Conservation (phyloP, 2,329 filamentous ascomycete species). For the Fusarium goolgardi region DNA sequence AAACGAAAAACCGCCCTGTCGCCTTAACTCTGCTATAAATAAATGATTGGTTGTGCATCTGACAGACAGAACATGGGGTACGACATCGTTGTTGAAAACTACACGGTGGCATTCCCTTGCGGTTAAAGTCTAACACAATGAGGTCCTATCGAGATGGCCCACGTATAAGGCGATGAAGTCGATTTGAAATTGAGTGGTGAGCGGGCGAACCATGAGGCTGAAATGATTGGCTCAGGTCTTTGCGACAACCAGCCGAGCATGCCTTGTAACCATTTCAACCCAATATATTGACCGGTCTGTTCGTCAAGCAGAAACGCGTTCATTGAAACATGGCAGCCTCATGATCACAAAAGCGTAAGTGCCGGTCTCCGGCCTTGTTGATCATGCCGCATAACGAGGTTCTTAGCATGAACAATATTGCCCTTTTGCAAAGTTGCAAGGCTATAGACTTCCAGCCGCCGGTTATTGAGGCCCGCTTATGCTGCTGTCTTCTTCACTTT, state of each 20-base stretch:
- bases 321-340: slow-evolving; percentile 5
- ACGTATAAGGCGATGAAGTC: slow-evolving; percentile 23
- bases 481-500: background rate
- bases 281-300: slow-evolving; percentile 5
- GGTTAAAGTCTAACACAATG: background rate
- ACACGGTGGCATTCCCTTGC: background rate
- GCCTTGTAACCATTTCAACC: slow-evolving; percentile 21
- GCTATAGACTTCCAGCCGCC: background rate
- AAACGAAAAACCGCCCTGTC: slow-evolving; percentile 4
- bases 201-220: slow-evolving; percentile 27
- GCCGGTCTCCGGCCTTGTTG: background rate
- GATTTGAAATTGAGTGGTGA: slow-evolving; percentile 19
- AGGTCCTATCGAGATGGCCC: slow-evolving; percentile 3
- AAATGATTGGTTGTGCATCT: slow-evolving; percentile 13
- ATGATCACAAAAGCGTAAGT: background rate
- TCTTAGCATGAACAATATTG: background rate
- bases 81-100: slow-evolving; percentile 5
- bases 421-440: background rate
- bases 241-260: slow-evolving; percentile 10
- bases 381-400: background rate
- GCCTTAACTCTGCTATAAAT: background rate
- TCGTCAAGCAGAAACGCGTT: slow-evolving; percentile 30
- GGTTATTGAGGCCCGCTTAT: slow-evolving; percentile 26
- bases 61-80: background rate
- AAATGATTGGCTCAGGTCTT: slow-evolving; percentile 35